Evolutionary conservation across 2,329 filamentous ascomycete genomes (phyloP).

Genomic region (Cytospora mali): DNA sequence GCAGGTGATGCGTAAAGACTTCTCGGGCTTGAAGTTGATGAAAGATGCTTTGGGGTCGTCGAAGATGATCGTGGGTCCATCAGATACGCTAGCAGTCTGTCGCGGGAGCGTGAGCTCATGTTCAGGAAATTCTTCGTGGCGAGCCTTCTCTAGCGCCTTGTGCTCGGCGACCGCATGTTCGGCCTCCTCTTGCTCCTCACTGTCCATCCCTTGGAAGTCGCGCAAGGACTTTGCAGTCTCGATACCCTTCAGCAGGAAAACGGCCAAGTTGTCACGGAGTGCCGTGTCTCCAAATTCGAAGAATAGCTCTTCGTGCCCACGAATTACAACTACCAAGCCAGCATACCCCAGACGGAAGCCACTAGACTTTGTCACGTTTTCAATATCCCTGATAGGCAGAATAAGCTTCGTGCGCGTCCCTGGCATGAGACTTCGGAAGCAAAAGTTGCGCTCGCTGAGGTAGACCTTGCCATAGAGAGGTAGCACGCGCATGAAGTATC

Average conservation of each 20-base stretch:
- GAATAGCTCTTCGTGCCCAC: slow-evolving; percentile 92
- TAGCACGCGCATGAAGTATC: slow-evolving; percentile 85
- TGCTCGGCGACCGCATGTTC: slow-evolving; percentile 80
- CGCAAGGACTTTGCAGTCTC: slow-evolving; percentile 72
- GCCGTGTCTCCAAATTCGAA: slow-evolving; percentile 86
- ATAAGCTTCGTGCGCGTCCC: slow-evolving; percentile 92
- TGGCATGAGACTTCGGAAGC: slow-evolving; percentile 87
- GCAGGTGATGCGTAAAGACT: slow-evolving; percentile 83
- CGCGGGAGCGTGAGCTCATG: slow-evolving; percentile 55
- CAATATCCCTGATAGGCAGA: slow-evolving; percentile 84
- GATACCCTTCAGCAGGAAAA: slow-evolving; percentile 76
- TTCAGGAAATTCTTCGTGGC: slow-evolving; percentile 54
- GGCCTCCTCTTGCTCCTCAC: slow-evolving; percentile 70
- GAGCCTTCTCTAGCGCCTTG: slow-evolving; percentile 75
- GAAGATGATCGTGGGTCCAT: slow-evolving; percentile 77
- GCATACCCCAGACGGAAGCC: slow-evolving; percentile 91
- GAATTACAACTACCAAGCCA: slow-evolving; percentile 88
- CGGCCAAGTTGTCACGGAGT: slow-evolving; percentile 82
- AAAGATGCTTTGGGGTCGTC: slow-evolving; percentile 88
- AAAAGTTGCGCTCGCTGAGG: slow-evolving; percentile 83
- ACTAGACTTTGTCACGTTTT: slow-evolving; percentile 93
- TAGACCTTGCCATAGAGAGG: slow-evolving; percentile 97
- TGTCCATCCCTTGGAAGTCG: slow-evolving; percentile 68
- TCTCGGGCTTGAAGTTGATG: slow-evolving; percentile 83
- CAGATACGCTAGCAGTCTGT: slow-evolving; percentile 48